Percentiles rank a stretch among this genome's conserved stretches.
These are phyloP conservation scores for Fraxinus sp. DNA, from an alignment of 305 asterid genomes.

Conservation along the genomic window DNA sequence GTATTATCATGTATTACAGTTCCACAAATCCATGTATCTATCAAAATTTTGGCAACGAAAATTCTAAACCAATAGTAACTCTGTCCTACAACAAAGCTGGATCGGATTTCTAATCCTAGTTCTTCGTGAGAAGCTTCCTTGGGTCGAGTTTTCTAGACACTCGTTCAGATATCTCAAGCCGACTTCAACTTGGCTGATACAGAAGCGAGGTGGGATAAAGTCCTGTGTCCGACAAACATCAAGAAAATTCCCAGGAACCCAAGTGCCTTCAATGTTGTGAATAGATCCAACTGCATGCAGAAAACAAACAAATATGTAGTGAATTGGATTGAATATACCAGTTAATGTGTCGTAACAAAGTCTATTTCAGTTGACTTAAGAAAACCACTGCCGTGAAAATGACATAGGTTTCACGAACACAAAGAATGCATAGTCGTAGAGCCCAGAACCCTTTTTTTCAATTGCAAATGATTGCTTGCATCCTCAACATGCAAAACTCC, in stretches of 20 bases:
- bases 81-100: conserved; percentile 30
- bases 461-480: background rate
- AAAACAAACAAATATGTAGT: conserved; percentile 2
- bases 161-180: conserved; percentile 33
- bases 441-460: background rate
- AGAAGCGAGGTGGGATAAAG: conserved; percentile 80
- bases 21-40: conserved; percentile 30
- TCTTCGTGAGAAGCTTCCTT: conserved; percentile 23
- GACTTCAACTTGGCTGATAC: conserved; percentile 81
- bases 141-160: conserved; percentile 14
- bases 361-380: background rate
- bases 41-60: conserved; percentile 31
- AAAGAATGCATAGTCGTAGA: background rate
- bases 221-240: conserved; percentile 85
- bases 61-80: conserved; percentile 16
- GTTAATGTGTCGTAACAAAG: background rate
- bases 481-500: background rate
- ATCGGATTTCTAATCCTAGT: conserved; percentile 19
- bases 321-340: background rate
- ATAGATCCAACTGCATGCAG: conserved; percentile 77
- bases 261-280: conserved; percentile 81
- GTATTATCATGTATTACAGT: background rate
- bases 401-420: background rate
- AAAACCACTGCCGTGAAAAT: background rate
- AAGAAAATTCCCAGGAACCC: conserved; percentile 78